Evolutionary conservation across 73 alveolate genomes (phyloP).

Genomic region (Paramecium sexaurelia): DNA sequence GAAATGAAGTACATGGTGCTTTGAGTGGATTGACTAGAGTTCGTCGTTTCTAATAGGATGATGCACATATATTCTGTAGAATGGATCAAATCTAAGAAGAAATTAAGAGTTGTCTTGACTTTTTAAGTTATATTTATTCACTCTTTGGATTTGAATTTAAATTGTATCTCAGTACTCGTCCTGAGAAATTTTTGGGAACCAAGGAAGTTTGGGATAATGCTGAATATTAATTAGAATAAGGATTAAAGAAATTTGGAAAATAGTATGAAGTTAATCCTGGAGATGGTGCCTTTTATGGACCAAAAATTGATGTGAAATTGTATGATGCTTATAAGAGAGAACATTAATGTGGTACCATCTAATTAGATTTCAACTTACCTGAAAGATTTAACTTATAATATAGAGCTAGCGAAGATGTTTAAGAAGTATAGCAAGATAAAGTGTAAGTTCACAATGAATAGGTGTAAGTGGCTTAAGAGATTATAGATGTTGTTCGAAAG

Average conservation of each 20-base stretch:
- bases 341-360: conserved; percentile 99
- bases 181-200: conserved; percentile 94
- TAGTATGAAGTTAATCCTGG: conserved; percentile 97
- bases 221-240: conserved; percentile 89
- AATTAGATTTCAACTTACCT: conserved; percentile 98
- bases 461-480: conserved; percentile 33
- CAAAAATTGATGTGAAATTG: conserved; percentile 98
- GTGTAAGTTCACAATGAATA: conserved; percentile 45
- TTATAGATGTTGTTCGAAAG: conserved; percentile 31
- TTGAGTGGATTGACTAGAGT: conserved; percentile 99
- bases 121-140: conserved; percentile 86
- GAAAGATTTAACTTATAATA: conserved; percentile 94
- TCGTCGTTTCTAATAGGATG: conserved; percentile 99
- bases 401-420: conserved; percentile 88
- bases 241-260: conserved; percentile 95
- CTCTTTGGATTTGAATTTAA: conserved; percentile 95
- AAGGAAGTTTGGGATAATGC: conserved; percentile 97
- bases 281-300: conserved; percentile 99
- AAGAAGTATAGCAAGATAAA: conserved; percentile 58
- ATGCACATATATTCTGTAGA: conserved; percentile 99
- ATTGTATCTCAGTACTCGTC: conserved; percentile 95
- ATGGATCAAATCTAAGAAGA: conserved; percentile 95
- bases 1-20: conserved; percentile 99
- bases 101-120: conserved; percentile 86
- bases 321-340: conserved; percentile 98